Evolutionary conservation across 306 rosid species (phyloP).

Genomic region (Styphnolobium japonicum): DNA sequence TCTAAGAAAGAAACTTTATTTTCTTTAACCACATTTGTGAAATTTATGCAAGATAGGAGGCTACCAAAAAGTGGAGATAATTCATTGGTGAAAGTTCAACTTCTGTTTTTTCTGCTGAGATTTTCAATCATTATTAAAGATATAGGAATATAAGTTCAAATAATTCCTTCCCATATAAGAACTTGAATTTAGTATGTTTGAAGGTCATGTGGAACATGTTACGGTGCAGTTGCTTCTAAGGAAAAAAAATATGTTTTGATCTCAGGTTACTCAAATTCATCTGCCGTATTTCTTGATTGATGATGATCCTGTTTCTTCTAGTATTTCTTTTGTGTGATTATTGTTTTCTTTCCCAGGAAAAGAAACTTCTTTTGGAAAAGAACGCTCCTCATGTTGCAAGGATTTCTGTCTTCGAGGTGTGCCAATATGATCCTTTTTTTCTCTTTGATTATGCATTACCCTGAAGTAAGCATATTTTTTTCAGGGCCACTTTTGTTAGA

Average conservation of each 20-base stretch:
- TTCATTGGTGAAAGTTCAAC: no score
- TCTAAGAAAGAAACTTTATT: background rate
- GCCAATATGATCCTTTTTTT: slow-evolving; percentile 15
- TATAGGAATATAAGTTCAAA: background rate
- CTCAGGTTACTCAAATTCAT: slow-evolving; percentile 6
- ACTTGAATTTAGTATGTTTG: background rate
- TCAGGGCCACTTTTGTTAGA: background rate
- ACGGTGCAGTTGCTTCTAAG: background rate
- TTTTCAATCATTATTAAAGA: background rate
- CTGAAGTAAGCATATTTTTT: background rate
- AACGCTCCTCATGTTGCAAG: slow-evolving; percentile 80
- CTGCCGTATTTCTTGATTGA: background rate
- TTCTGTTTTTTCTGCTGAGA: no score
- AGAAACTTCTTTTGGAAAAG: slow-evolving; percentile 83
- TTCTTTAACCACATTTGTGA: background rate
- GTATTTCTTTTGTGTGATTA: background rate
- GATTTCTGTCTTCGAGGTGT: slow-evolving; percentile 86
- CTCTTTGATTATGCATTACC: slow-evolving; percentile 16
- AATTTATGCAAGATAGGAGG: background rate
- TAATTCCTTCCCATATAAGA: background rate
- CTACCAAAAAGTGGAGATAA: background rate
- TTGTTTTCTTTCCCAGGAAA: slow-evolving; percentile 56
- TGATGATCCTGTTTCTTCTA: background rate
- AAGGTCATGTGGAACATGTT: background rate
- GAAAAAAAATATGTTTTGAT: background rate